phyloP scores from a whole-genome alignment of 2,329 filamentous ascomycete species.

The Penicillium sp. region DNA sequence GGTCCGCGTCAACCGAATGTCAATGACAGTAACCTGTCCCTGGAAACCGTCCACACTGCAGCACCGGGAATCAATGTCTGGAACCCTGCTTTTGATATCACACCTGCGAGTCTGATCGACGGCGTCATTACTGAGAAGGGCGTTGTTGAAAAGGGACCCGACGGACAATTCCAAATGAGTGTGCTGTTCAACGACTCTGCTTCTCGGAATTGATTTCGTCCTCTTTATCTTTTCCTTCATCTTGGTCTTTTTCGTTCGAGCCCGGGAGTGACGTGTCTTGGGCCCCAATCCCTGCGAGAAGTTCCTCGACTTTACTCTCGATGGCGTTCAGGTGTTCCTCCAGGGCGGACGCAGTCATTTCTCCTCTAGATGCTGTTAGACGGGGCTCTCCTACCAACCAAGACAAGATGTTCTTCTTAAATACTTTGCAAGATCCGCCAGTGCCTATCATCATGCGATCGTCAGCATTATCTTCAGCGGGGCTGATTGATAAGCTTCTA shows the following conservation, averaged over 20 bases:
- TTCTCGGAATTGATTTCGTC: slow-evolving; percentile 7
- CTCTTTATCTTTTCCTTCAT: neutral
- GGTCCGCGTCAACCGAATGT: slow-evolving; percentile 71
- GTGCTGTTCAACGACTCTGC: slow-evolving; percentile 30
- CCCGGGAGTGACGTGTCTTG: slow-evolving; percentile 9
- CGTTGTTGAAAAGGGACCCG: slow-evolving; percentile 74
- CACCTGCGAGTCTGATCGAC: slow-evolving; percentile 85
- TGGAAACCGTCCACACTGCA: slow-evolving; percentile 77
- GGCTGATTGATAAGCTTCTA: neutral
- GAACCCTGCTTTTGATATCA: slow-evolving; percentile 98
- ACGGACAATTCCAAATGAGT: slow-evolving; percentile 69
- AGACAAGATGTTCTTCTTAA: neutral
- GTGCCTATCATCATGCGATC: slow-evolving; percentile 15
- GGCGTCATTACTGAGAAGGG: slow-evolving; percentile 92
- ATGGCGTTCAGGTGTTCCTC: slow-evolving; percentile 23
- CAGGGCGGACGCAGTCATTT: slow-evolving; percentile 25
- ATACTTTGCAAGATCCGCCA: slow-evolving; percentile 27
- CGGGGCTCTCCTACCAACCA: no score
- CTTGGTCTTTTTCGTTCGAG: neutral
- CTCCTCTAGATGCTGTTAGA: slow-evolving; percentile 19
- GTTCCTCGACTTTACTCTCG: slow-evolving; percentile 31
- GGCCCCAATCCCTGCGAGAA: slow-evolving; percentile 29
- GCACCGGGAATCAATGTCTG: slow-evolving; percentile 79
- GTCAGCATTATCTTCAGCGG: neutral
- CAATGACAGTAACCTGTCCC: slow-evolving; percentile 46